Evolutionary conservation across 352 stramenopile genomes (phyloP).

Genomic region (Ophiocytium majus): DNA sequence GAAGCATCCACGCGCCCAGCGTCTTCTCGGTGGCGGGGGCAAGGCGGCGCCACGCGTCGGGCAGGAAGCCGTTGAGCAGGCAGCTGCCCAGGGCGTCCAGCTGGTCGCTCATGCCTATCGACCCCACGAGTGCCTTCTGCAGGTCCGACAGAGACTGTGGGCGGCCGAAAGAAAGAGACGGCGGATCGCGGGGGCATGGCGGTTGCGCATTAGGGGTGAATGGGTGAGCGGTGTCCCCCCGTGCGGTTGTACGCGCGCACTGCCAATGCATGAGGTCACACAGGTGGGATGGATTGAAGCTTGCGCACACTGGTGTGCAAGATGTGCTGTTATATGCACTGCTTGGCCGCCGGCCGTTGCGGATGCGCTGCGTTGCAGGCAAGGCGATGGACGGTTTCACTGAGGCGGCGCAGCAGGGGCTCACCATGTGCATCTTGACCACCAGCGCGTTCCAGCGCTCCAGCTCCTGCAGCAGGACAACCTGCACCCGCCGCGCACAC

Average conservation of each 20-base stretch:
- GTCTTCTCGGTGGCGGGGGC: conserved; percentile 85
- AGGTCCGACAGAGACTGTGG: conserved; percentile 74
- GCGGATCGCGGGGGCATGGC: too few relatives aligned
- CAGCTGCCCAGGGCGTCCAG: conserved; percentile 83
- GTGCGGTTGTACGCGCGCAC: too few relatives aligned
- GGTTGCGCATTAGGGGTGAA: too few relatives aligned
- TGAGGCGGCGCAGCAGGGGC: background rate
- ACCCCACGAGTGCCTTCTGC: conserved; percentile 82
- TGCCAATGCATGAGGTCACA: too few relatives aligned
- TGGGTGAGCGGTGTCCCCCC: too few relatives aligned
- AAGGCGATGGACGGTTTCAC: too few relatives aligned
- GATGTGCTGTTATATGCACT: too few relatives aligned
- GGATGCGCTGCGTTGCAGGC: too few relatives aligned
- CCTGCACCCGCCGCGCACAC: conserved; percentile 34
- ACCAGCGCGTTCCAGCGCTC: conserved; percentile 89
- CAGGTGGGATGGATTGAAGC: too few relatives aligned
- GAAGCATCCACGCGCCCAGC: conserved; percentile 89
- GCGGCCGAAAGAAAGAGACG: too few relatives aligned
- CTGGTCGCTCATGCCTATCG: conserved; percentile 93
- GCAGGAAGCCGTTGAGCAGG: conserved; percentile 87
- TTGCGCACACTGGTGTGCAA: too few relatives aligned
- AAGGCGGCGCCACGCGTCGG: conserved; percentile 79
- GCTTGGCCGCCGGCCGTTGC: too few relatives aligned
- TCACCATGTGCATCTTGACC: conserved; percentile 65
- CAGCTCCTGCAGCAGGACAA: conserved; percentile 89